Percentiles rank a stretch among this genome's conserved stretches.
Evolutionary conservation across 768 basidiomycete genomes (phyloP).

Genomic region (Pulveroboletus frians): DNA sequence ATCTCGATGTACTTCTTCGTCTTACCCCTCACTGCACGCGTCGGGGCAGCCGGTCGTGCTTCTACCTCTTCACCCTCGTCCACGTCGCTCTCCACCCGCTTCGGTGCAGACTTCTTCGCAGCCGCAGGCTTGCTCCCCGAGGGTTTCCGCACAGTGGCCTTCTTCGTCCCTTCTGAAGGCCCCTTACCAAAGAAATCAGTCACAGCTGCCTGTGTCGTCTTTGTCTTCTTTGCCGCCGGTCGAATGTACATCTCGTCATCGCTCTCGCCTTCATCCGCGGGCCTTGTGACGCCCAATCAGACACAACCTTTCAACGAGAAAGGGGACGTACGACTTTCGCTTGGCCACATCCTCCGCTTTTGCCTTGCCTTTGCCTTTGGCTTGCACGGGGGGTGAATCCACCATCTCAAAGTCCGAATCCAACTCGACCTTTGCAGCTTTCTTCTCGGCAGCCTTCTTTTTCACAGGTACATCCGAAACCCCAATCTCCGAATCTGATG

Average conservation of each 20-base stretch:
- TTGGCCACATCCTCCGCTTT: conserved; percentile 40
- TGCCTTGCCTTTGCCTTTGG: conserved; percentile 44
- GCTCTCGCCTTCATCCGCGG: conserved; percentile 32
- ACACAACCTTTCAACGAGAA: conserved; percentile 1
- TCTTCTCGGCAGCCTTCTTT: conserved; percentile 19
- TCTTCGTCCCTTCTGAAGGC: conserved; percentile 36
- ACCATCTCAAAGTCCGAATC: conserved; percentile 37
- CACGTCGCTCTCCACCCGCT: conserved; percentile 39
- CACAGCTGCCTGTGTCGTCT: conserved; percentile 37
- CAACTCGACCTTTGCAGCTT: conserved; percentile 28
- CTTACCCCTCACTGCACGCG: conserved; percentile 44
- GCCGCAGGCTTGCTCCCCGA: conserved; percentile 57
- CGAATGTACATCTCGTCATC: conserved; percentile 42
- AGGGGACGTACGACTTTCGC: conserved; percentile 57
- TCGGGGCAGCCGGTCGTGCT: conserved; percentile 37
- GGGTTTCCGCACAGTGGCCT: conserved; percentile 42
- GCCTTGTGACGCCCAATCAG: conserved; percentile 27
- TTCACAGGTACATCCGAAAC: conserved; percentile 24
- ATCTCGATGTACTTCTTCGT: conserved; percentile 64
- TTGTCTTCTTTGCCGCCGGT: conserved; percentile 53
- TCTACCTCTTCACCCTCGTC: conserved; percentile 44
- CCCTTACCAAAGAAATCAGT: conserved; percentile 60
- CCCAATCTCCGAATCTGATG: conserved; percentile 39
- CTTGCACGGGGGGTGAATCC: conserved; percentile 17
- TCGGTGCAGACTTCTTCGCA: conserved; percentile 44